These are phyloP conservation scores for Tricholoma saponaceum DNA, from an alignment of 768 basidiomycete species.

Conservation along the genomic window DNA sequence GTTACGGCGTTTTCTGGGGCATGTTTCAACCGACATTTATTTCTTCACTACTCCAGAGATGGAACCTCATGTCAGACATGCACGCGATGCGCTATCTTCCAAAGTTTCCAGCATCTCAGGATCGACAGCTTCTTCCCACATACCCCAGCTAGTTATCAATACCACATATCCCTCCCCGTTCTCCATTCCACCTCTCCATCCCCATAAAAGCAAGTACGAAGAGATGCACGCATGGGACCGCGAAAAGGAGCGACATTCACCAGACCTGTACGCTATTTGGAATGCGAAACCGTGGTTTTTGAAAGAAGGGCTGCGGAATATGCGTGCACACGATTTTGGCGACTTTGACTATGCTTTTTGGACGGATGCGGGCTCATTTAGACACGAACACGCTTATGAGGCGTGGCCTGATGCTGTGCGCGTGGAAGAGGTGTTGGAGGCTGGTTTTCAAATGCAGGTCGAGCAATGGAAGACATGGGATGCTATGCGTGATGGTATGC, in stretches of 20 bases:
- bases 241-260: slow-evolving; percentile 36
- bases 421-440: slow-evolving; percentile 36
- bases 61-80: slow-evolving; percentile 24
- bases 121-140: not conserved
- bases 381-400: slow-evolving; percentile 36
- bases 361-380: slow-evolving; percentile 54
- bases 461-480: not conserved
- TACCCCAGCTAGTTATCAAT: not conserved
- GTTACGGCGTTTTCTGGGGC: slow-evolving; percentile 40
- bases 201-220: slow-evolving; percentile 29
- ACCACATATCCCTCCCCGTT: slow-evolving; percentile 32
- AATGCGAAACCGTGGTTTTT: slow-evolving; percentile 51
- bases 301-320: slow-evolving; percentile 32
- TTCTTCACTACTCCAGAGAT: slow-evolving; percentile 46
- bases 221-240: slow-evolving; percentile 43
- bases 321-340: slow-evolving; percentile 7
- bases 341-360: slow-evolving; percentile 54
- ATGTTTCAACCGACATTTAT: slow-evolving; percentile 46
- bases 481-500: not conserved
- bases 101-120: not conserved
- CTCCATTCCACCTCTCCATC: slow-evolving; percentile 40
- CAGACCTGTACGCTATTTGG: slow-evolving; percentile 54
- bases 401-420: slow-evolving; percentile 45
- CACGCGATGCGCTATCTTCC: not conserved
- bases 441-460: slow-evolving; percentile 26